Evolutionary conservation across 2,329 filamentous ascomycete species (phyloP).

Genomic region (Byssoonygena ceratinophila): DNA sequence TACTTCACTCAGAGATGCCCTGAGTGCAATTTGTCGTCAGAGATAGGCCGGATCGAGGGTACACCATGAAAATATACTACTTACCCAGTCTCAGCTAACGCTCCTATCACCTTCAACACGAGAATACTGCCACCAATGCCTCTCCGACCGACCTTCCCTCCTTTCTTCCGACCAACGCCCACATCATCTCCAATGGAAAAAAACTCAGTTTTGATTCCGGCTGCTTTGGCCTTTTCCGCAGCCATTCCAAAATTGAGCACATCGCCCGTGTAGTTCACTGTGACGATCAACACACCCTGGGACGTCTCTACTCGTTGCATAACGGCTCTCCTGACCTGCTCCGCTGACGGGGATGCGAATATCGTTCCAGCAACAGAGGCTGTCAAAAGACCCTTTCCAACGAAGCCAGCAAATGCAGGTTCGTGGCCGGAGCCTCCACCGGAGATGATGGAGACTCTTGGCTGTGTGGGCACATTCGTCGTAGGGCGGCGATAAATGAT

Average conservation of each 20-base stretch:
- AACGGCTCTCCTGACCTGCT: slow-evolving; percentile 71
- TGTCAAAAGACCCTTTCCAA: slow-evolving; percentile 67
- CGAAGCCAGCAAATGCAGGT: slow-evolving; percentile 75
- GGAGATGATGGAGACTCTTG: slow-evolving; percentile 70
- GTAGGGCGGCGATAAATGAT: slow-evolving; percentile 64
- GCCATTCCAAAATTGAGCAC: slow-evolving; percentile 89
- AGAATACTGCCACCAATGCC: slow-evolving; percentile 87
- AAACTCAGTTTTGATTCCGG: slow-evolving; percentile 71
- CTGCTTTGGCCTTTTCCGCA: slow-evolving; percentile 79
- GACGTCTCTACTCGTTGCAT: slow-evolving; percentile 59
- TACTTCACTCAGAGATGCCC: slow-evolving; percentile 56
- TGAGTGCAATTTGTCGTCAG: slow-evolving; percentile 14
- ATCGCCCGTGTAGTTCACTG: slow-evolving; percentile 92
- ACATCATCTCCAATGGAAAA: slow-evolving; percentile 87
- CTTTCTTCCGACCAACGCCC: slow-evolving; percentile 67
- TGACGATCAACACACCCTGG: slow-evolving; percentile 72
- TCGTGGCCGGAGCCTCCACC: slow-evolving; percentile 88
- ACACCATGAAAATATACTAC: slow-evolving; percentile 15
- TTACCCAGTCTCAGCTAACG: slow-evolving; percentile 61
- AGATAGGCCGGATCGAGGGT: background rate
- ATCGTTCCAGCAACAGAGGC: slow-evolving; percentile 80
- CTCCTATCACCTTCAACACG: slow-evolving; percentile 82
- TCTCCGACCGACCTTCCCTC: slow-evolving; percentile 83
- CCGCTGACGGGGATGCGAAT: slow-evolving; percentile 68
- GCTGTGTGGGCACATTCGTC: slow-evolving; percentile 34